Conservation (phyloP, 805 yeast species). For the Pichia cephalocereana region DNA sequence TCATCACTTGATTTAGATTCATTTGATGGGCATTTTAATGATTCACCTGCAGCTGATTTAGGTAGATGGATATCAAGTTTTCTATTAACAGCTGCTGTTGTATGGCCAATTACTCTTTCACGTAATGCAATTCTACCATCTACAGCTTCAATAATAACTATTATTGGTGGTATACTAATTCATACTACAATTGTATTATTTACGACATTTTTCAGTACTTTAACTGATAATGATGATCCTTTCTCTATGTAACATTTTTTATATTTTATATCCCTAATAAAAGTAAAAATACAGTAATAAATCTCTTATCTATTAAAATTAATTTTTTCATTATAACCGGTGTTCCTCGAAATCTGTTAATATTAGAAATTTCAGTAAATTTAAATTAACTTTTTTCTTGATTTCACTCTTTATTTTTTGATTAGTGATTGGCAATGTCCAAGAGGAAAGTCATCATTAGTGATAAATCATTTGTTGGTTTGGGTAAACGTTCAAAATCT, state of each 20-base stretch:
- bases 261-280: no score
- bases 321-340: no score
- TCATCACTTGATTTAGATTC: not conserved
- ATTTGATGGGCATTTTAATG: not conserved
- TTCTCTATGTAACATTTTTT: conserved; percentile 9
- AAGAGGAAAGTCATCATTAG: conserved; percentile 1
- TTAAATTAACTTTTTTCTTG: not conserved
- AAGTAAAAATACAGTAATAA: not conserved
- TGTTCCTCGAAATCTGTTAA: no score
- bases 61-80: conserved; percentile 76
- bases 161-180: conserved; percentile 75
- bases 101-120: conserved; percentile 65
- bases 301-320: no score
- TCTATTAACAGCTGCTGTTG: conserved; percentile 64
- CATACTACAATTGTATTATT: conserved; percentile 79
- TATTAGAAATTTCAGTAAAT: no score
- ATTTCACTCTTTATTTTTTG: no score
- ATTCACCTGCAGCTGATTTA: conserved; percentile 48
- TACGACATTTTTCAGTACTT: conserved; percentile 63
- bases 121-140: conserved; percentile 67
- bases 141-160: conserved; percentile 67
- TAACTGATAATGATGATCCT: conserved; percentile 30
- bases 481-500: conserved; percentile 26
- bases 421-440: not conserved
- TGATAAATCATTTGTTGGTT: conserved; percentile 23